Evolutionary conservation across 352 stramenopile genomes (phyloP), one percentile per base, ranked within the genome.

Genomic region (Phytophthora quininea): DNA sequence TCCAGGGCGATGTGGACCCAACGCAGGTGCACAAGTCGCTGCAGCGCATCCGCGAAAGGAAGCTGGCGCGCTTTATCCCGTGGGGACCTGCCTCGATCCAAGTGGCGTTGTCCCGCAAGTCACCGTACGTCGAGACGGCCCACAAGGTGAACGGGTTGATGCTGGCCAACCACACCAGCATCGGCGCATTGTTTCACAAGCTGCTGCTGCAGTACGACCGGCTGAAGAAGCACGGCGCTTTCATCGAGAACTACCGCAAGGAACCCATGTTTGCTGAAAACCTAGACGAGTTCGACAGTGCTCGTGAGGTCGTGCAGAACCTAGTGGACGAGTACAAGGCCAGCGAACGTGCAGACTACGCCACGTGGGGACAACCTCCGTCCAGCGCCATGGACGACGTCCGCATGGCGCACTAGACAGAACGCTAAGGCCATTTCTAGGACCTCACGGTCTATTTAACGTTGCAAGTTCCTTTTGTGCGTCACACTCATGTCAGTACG

Each of bases 51-150:
- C 88, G 97, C 46, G 97, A 99, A 74, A 88, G 97, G 37, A 98
- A 98, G 58, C 82, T 99, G 4, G 95, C 98, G 29, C 90, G 86
- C 12, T 99, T 99, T 73, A 99, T 99, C 71, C 97, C 97, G 14
- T 99, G 98, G 98, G 98, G 98, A 8, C 98, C 98, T 0, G 98
- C 98, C 12, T 98, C 90, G 8, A 99, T 99, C 67, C 98, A 99
- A 86, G 98, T 99, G 43, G 98, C 97, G 37, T 77, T 99, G 54
- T 98, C 97, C 33, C 80, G 96, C 31, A 99, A 99, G 79, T 98
- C 91, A 37, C 97, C 98, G 2, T 99, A 99, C 78, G 82, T 99
- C 7, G 92, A 98, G 65, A 98, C 90, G 35, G 84, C 92, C 24
- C 97, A 99, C 86, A 99, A 99, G 73, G 93, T 98, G 45, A 97